Evolutionary conservation across 1,139 yeast species (phyloP), one percentile per base, ranked within the genome.

Genomic region (Lodderomyces oxycetoniae): DNA sequence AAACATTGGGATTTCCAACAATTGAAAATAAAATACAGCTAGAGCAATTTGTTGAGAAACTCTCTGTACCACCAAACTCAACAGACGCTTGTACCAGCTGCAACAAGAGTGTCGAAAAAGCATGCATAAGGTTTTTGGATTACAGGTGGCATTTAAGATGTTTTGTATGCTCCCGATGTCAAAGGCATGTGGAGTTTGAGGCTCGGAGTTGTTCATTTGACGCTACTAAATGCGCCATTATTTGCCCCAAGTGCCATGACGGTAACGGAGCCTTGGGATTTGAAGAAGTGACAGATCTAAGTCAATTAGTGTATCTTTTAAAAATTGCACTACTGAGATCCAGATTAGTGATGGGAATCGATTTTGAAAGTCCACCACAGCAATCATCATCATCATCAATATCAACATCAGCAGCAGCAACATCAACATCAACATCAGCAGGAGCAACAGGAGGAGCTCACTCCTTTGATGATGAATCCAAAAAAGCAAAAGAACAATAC

Each of bases 271-370:
- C 70, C 1, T 70, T 67, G 31, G 66, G 77, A 0, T 87, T 89
- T 52, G 71, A 63, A 31, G 50, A 59, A n/a, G 79, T 88, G 1
- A 70, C 86, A 4, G 81, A 79, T 41, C 68, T 87, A 33, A 58
- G 76, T 14, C 97, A 91, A 56, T 72, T 87, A 52, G 67, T 81
- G 17, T 87, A 78, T 52, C 61, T 91, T 33, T 63, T 89, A 44
- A 83, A 85, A 48, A 88, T 91, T 45, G 97, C 97, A 0, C 66
- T 88, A 32, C 75, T 82, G 5, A 70, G 96, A 39, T 81, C 95
- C 2, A 78, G 75, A 47, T 71, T 79, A 15, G 88, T 83, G 0
- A 77, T 86, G 74, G 67, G 50, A 42, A 38, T 56, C 25, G 47
- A 44, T 29, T 40, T 44, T 17, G 27, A 27, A 4, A 34, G 32